Percentiles rank a stretch among this genome's conserved stretches.
phyloP scores from a whole-genome alignment of 768 basidiomycete genomes.

The Lactarius vividus region DNA sequence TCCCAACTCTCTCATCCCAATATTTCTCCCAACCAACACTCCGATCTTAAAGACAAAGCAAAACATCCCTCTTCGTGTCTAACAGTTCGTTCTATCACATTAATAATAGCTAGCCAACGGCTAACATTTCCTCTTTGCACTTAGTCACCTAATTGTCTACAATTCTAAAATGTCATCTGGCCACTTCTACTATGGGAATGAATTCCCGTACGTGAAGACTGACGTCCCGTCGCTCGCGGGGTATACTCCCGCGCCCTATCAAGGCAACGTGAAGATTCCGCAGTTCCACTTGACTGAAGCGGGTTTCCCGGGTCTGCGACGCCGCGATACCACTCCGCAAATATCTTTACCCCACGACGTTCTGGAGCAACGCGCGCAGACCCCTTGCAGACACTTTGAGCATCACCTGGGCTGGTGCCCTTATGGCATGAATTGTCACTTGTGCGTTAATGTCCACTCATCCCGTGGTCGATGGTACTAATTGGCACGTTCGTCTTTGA shows the following conservation, averaged over 20 bases:
- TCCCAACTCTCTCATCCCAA: not conserved
- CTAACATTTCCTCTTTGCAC: not conserved
- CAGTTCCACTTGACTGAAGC: not conserved
- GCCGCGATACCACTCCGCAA: not conserved
- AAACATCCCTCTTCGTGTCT: not conserved
- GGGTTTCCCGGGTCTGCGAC: not conserved
- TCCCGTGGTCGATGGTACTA: not conserved
- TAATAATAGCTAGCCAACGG: no score
- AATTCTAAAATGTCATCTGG: not conserved
- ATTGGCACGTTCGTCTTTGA: not conserved
- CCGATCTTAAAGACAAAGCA: not conserved
- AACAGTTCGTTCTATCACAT: conserved; percentile 6
- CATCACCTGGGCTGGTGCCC: conserved; percentile 22
- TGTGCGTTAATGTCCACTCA: not conserved
- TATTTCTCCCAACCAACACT: not conserved
- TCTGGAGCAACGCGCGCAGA: conserved; percentile 13
- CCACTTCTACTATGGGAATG: not conserved
- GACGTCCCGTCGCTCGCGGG: not conserved
- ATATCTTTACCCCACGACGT: conserved; percentile 2
- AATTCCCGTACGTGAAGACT: not conserved
- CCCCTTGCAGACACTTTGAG: conserved; percentile 17
- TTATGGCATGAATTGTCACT: conserved; percentile 14
- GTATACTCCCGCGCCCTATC: not conserved
- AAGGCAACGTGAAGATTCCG: not conserved
- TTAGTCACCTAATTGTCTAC: not conserved